phyloP scores from a whole-genome alignment of 108 stramenopile species.

The Ochromonas danica region DNA sequence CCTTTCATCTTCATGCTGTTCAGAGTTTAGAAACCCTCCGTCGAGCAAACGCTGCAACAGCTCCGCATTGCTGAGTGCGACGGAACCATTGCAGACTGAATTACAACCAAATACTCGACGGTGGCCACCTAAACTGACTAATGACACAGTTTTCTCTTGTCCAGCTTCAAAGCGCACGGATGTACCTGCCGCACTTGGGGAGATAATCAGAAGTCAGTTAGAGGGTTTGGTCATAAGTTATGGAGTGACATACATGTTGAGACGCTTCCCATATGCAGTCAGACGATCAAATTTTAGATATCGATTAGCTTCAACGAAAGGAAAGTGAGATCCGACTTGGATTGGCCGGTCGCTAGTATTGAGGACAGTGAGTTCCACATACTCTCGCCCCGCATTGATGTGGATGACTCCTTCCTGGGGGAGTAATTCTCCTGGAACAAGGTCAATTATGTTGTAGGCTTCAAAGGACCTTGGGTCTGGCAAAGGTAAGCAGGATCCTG shows the following conservation, averaged over 20 bases:
- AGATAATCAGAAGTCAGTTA: neutral
- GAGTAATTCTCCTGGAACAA: constrained; percentile 32
- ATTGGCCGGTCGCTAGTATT: constrained; percentile 95
- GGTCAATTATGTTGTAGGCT: constrained; percentile 37
- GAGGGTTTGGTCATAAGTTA: neutral
- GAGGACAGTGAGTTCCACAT: constrained; percentile 78
- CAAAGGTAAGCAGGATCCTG: constrained; percentile 81
- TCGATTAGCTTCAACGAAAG: constrained; percentile 79
- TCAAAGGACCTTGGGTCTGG: constrained; percentile 68
- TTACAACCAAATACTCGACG: constrained; percentile 62
- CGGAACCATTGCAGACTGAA: constrained; percentile 61
- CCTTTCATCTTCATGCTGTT: too few relatives aligned
- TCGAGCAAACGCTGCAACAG: too few relatives aligned
- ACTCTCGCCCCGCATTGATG: constrained; percentile 60
- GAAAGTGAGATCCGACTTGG: constrained; percentile 85
- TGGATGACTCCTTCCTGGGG: constrained; percentile 63
- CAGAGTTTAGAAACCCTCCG: too few relatives aligned
- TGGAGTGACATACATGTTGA: constrained; percentile 80
- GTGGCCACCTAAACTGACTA: constrained; percentile 77
- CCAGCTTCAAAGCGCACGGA: constrained; percentile 95
- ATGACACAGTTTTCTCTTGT: constrained; percentile 84
- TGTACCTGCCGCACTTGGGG: neutral
- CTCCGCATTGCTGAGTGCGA: too few relatives aligned
- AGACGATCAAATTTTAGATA: constrained; percentile 80
- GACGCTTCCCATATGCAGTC: constrained; percentile 74